Base-by-base conservation (phyloP, 331 rosid species). In the Saraca asoca region DNA sequence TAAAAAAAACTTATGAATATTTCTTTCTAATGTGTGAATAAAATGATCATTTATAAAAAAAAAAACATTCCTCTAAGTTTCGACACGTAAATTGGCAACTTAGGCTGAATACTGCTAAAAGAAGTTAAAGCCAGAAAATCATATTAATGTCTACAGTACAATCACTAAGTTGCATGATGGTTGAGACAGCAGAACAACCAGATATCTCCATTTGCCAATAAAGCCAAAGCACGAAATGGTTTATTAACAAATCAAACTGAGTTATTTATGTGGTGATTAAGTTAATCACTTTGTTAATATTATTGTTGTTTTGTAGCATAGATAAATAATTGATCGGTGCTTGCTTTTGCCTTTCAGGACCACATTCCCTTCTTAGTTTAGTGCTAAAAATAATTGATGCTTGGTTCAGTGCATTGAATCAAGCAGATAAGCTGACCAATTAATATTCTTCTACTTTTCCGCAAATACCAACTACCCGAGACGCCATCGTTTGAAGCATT, bases 331-430 rank as follows among this genome's bases (percentile, higher is more conserved):
- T 41, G n/a, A n/a, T n/a, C n/a, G 35, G 34, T 42, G 62, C 24
- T 13, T 29, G 11, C 63, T n/a, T 29, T 38, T 5, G 41, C 14
- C 9, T 58, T 49, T 62, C 14, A 39, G 65, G 49, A 41, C 62
- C 64, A 18, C 62, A 11, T 34, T 54, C 34, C 7, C 46, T 48
- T 14, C 20, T 29, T 70, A 31, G 41, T 20, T 39, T 24, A 60
- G 50, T 60, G 9, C 20, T 12, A 24, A 51, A 70, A 59, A 60
- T 10, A 12, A 24, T 1, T 24, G 31, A 37, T 51, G 12, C 7
- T 17, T 9, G 12, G 19, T 38, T 10, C 6, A 0, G 39, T 37
- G 38, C 78, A 42, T 19, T 38, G 68, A 58, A 70, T 60, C 24
- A 44, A 33, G 38, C 38, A 38, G 43, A 24, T 39, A 9, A 1